Base-by-base conservation (phyloP, 1,284 basidiomycete genomes). In the Cystobasidium pallidum region DNA sequence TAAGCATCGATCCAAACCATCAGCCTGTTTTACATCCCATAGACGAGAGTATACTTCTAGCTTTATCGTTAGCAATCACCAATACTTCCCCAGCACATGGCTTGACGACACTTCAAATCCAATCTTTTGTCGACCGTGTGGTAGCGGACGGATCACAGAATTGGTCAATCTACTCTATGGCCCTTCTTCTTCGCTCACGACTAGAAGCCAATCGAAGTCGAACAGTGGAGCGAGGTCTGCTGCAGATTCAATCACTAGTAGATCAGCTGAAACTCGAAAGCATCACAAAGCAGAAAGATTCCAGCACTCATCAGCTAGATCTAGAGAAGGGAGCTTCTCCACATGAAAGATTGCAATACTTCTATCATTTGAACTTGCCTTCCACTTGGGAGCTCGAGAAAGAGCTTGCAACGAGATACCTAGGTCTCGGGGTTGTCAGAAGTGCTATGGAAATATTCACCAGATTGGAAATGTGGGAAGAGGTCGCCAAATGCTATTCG, bases 391-490 rank as follows among this genome's bases (percentile, higher is more conserved):
- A 91, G 78, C 86, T 96, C 84, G 91, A 96, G 80, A 84, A 86
- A 49, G 94, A 97, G 81, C 85, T 97, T 17, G 94, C 92, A 2
- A 82, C 85, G 77, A 86, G 91, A 52, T 93, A 90, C 82, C 83
- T 92, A 73, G 85, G 86, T 21, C 83, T 97, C 65, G 94, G 94
- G 24, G 91, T 94, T 70, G 84, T 90, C 71, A 88, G 88, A 76
- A 92, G 90, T 2, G 92, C 94, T 0, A 83, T 96, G 62, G 92
- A 91, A 80, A 93, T 96, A 72, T 97, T 93, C 80, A 90, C 92
- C 80, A 86, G 91, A 54, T 83, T 95, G 71, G 92, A 97, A 82
- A 93, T 96, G 92, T 97, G 93, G 93, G 94, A 95, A 82, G 91
- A 96, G 75, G 93, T 90, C 8, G 91, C 92, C 30, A 85, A 86